Base-by-base conservation (phyloP, 2,329 filamentous ascomycete genomes). In the Fusarium sp. region DNA sequence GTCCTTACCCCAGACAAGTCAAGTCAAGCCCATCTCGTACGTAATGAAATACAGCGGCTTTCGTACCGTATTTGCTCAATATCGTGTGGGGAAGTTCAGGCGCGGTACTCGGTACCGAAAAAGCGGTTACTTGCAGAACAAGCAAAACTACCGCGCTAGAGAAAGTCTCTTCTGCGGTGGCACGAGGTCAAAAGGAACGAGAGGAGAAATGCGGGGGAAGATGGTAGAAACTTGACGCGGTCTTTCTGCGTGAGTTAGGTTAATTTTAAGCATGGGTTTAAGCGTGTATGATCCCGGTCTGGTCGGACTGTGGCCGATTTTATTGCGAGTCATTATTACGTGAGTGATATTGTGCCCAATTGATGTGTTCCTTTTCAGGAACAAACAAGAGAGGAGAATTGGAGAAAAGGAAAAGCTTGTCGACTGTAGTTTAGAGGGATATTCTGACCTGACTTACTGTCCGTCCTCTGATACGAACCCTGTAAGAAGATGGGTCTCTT, bases 191-290 rank as follows among this genome's bases (percentile, higher is more conserved):
- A 33, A 15, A 20, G 50, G 56, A 44, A 69, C 47, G n/a, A 53
- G 62, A 62, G 59, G 56, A 71, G 64, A 67, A 75, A 56, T 71
- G 73, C 70, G 72, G 72, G 65, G 69, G 53, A 59, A 61, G 39
- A 22, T 38, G 47, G n/a, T 35, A 13, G 31, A 35, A 35, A 49
- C n/a, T 22, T 33, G 46, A 22, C n/a, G 15, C 46, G 10, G 29
- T 17, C 33, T 65, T 61, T n/a, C 31, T 46, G 27, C 33, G 22
- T 17, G 29, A n/a, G 18, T 33, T 22, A 35, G 47, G 29, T 50
- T 58, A 69, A 47, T 58, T 68, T 69, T 68, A 68, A 73, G 70
- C 70, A 71, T 72, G 70, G 65, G 53, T 64, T 72, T 73, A 73
- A 73, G 70, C 70, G 57, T 62, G 52, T 29, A 35, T 38, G 22